Conservation (phyloP, 2,329 filamentous ascomycete genomes). For the Colletotrichum sp. region DNA sequence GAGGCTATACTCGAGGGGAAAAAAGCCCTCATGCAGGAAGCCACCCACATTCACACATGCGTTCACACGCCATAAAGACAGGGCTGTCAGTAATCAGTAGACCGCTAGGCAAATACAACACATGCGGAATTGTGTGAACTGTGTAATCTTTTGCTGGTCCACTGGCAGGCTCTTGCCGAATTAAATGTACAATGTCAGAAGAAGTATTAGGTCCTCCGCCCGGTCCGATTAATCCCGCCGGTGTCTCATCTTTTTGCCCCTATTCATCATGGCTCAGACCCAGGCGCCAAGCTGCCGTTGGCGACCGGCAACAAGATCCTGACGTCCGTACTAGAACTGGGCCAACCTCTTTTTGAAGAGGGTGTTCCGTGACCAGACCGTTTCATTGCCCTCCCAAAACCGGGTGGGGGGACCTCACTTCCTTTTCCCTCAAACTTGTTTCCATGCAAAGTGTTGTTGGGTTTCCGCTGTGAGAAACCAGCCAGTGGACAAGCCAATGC, state of each 20-base stretch:
- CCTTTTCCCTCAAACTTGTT: background rate
- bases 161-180: conserved; percentile 2
- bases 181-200: conserved; percentile 22
- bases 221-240: background rate
- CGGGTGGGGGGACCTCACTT: background rate
- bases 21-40: background rate
- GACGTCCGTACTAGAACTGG: background rate
- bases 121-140: background rate
- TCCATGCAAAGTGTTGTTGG: background rate
- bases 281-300: conserved; percentile 4
- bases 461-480: background rate
- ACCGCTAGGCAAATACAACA: background rate
- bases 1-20: background rate
- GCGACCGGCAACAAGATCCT: conserved; percentile 8
- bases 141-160: background rate
- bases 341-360: background rate
- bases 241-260: background rate
- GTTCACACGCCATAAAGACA: background rate
- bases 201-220: background rate
- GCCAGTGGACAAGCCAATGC: conserved; percentile 8
- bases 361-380: background rate
- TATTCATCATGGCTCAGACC: background rate
- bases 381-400: background rate
- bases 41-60: background rate
- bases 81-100: background rate